Conservation (phyloP, 176 grass and related monocot species). For the Carex pumila region DNA sequence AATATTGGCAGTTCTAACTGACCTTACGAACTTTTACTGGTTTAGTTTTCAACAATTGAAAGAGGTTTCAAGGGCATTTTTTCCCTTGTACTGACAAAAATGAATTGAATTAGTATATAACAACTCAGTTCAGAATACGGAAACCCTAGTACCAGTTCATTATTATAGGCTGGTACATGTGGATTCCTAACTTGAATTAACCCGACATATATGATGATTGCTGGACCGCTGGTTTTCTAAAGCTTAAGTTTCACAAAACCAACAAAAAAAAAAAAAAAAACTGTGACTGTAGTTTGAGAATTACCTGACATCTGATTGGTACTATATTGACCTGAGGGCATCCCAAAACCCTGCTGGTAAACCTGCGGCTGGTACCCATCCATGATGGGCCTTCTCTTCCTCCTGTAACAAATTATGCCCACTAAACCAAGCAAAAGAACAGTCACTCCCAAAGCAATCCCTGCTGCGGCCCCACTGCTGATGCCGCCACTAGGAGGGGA, state of each 20-base stretch:
- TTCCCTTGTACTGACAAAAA: neutral
- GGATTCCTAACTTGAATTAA: neutral
- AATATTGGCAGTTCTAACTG: neutral
- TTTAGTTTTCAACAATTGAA: neutral
- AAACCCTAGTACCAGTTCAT: neutral
- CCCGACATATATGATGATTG: neutral
- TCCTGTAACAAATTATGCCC: slow-evolving; percentile 44
- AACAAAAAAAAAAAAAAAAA: neutral
- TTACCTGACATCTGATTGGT: slow-evolving; percentile 58
- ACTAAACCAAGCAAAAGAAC: slow-evolving; percentile 38
- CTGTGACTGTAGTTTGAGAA: neutral
- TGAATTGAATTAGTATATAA: neutral
- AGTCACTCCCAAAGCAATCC: slow-evolving; percentile 35
- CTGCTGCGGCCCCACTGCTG: slow-evolving; percentile 30
- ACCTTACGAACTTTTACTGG: neutral
- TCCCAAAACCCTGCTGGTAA: slow-evolving; percentile 50
- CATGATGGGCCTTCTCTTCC: slow-evolving; percentile 22
- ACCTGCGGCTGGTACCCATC: slow-evolving; percentile 28
- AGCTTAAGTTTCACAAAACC: neutral
- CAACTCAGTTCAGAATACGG: neutral
- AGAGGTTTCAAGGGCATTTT: neutral
- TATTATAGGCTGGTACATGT: neutral
- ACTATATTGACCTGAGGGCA: slow-evolving; percentile 30
- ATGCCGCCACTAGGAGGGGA: slow-evolving; percentile 27
- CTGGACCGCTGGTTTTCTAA: neutral